phyloP scores from a whole-genome alignment of 805 yeast species.

The Vanderwaltozyma verrucispora region DNA sequence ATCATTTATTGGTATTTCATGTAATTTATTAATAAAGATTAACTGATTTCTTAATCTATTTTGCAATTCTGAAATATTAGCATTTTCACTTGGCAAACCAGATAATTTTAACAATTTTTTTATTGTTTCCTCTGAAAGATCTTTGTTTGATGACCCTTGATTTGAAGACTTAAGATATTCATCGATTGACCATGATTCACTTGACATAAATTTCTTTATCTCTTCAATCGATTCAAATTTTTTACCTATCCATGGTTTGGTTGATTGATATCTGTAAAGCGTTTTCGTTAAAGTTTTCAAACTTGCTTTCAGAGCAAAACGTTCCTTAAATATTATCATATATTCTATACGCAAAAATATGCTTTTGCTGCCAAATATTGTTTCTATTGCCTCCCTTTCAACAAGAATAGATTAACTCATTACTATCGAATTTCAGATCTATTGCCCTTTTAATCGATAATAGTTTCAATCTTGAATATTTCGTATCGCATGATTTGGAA shows the following conservation, averaged over 20 bases:
- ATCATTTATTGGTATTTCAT: conserved; percentile 17
- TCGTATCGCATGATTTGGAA: neutral
- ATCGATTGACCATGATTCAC: conserved; percentile 19
- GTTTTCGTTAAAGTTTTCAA: too few species aligned
- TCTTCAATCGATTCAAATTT: conserved; percentile 17
- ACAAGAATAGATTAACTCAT: too few species aligned
- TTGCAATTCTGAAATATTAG: conserved; percentile 26
- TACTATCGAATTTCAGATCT: too few species aligned
- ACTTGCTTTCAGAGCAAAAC: too few species aligned
- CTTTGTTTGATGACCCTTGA: too few species aligned
- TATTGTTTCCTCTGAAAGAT: conserved; percentile 6
- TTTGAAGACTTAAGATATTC: conserved; percentile 8
- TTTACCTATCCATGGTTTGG: conserved; percentile 7
- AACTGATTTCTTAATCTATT: conserved; percentile 37
- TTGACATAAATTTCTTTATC: conserved; percentile 14
- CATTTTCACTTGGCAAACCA: conserved; percentile 32
- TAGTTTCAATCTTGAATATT: too few species aligned
- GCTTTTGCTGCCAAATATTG: too few species aligned
- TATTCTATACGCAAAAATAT: too few species aligned
- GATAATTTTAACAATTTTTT: conserved; percentile 36
- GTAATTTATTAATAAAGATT: conserved; percentile 38
- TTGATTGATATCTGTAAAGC: neutral
- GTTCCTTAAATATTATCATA: too few species aligned
- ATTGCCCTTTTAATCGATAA: too few species aligned
- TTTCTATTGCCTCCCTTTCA: too few species aligned